These are phyloP conservation scores for Umbilicus rupestris DNA, from an alignment of 164 flowering plant species.

Conservation along the genomic window DNA sequence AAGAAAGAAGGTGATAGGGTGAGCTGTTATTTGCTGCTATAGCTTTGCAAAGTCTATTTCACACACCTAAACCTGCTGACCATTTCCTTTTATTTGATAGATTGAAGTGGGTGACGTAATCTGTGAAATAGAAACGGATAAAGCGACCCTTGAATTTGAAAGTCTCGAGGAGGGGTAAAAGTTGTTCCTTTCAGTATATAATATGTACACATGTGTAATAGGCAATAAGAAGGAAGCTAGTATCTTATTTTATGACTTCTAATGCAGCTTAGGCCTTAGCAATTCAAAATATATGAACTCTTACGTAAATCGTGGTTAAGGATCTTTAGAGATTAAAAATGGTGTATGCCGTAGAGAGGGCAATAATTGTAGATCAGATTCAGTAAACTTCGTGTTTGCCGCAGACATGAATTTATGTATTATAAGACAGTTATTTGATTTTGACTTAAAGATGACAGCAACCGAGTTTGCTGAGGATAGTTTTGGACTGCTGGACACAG, in stretches of 20 bases:
- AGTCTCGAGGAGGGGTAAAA: slow-evolving; percentile 89
- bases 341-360: background rate
- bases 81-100: slow-evolving; percentile 32
- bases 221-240: background rate
- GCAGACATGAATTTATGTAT: background rate
- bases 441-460: background rate
- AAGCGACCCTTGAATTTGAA: slow-evolving; percentile 94
- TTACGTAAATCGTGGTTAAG: too few relatives aligned
- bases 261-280: background rate
- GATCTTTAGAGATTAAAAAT: background rate
- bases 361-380: too few relatives aligned
- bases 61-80: slow-evolving; percentile 2
- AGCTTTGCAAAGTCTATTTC: background rate
- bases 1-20: slow-evolving; percentile 93
- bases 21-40: slow-evolving; percentile 12
- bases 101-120: slow-evolving; percentile 92
- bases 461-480: slow-evolving; percentile 1
- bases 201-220: background rate
- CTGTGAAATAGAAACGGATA: slow-evolving; percentile 97
- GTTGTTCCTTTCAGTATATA: slow-evolving; percentile 1
- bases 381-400: background rate
- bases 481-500: slow-evolving; percentile 25
- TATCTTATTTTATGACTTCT: background rate
- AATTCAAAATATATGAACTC: background rate
- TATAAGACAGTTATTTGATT: background rate